Base-by-base conservation (phyloP, 495 filamentous ascomycete genomes). In the Xylaria longipes region DNA sequence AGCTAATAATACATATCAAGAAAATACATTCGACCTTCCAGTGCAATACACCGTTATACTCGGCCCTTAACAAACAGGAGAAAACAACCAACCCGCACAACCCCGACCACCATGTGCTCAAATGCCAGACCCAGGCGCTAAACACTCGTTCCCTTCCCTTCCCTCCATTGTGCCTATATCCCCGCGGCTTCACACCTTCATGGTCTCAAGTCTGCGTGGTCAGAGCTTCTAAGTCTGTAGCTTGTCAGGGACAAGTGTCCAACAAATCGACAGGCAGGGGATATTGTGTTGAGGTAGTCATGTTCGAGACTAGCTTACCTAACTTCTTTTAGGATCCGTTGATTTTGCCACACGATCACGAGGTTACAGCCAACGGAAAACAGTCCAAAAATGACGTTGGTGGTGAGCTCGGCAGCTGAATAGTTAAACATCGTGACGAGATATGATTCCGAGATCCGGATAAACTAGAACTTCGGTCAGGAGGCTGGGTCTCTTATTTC, bases 321-420 rank as follows among this genome's bases (percentile, higher is more conserved):
- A 6, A 56, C 9, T 41, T 67, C 65, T 1, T 56, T 67, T 20
- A 67, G 3, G n/a, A 67, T 25, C n/a, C 35, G n/a, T 15, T 43
- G 65, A 15, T 67, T 54, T 35, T 67, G 65, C 46, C 48, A 67
- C 45, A 54, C n/a, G n/a, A 41, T 8, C 35, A 54, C 27, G 15
- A 56, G 1, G 35, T 67, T 67, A 35, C 46, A 67, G 31, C 14
- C 31, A 15, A 67, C 31, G 14, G 46, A 67, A 43, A 67, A n/a
- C 48, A 67, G 33, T n/a, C 48, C 65, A 11, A 67, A 56, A n/a
- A 67, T 50, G 43, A 67, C n/a, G 35, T 39, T 54, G 48, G n/a
- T 67, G 48, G 48, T 35, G 48, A 50, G 35, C 48, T 67, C 65
- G 11, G 65, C 65, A 35, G 65, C 15, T 41, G 65, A 54, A n/a